These are phyloP conservation scores for Xylaria palmicola DNA, from an alignment of 495 filamentous ascomycete genomes.

Conservation along the genomic window DNA sequence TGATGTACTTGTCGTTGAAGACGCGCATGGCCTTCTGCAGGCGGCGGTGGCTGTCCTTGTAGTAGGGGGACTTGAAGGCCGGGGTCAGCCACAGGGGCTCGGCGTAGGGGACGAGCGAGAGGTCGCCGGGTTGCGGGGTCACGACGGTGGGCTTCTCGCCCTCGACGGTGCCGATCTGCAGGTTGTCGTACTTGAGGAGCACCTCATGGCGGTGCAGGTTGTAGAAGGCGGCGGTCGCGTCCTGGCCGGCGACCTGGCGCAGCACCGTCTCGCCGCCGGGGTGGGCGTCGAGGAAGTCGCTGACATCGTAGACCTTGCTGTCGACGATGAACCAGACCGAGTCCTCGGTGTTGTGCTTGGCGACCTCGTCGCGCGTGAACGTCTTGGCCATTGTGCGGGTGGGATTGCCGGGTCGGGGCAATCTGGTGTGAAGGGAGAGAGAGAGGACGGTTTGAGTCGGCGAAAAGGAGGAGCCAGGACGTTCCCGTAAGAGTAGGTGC, in stretches of 20 bases:
- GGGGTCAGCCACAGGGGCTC: conserved; percentile 80
- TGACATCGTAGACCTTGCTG: conserved; percentile 87
- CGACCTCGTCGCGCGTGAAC: conserved; percentile 73
- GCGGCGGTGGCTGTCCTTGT: conserved; percentile 69
- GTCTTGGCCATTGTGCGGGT: conserved; percentile 37
- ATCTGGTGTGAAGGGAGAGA: neutral
- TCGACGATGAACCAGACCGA: conserved; percentile 81
- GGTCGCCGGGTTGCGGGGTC: conserved; percentile 65
- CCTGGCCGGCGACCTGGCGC: conserved; percentile 77
- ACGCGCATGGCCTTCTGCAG: conserved; percentile 70
- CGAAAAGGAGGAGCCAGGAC: neutral
- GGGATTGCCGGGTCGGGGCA: neutral
- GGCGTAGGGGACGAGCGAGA: conserved; percentile 75
- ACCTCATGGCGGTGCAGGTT: conserved; percentile 93
- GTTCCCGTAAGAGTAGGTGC: neutral
- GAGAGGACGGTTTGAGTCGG: neutral
- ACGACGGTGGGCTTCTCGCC: conserved; percentile 75
- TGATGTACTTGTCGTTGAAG: conserved; percentile 70
- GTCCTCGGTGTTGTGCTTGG: conserved; percentile 80
- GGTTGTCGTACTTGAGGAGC: conserved; percentile 67
- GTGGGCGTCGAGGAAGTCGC: conserved; percentile 89
- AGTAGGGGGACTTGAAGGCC: conserved; percentile 80
- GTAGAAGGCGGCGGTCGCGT: conserved; percentile 87
- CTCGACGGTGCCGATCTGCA: conserved; percentile 73
- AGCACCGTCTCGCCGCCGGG: conserved; percentile 83